phyloP scores from a whole-genome alignment of 352 stramenopile species.

The Plasmopara muralis region DNA sequence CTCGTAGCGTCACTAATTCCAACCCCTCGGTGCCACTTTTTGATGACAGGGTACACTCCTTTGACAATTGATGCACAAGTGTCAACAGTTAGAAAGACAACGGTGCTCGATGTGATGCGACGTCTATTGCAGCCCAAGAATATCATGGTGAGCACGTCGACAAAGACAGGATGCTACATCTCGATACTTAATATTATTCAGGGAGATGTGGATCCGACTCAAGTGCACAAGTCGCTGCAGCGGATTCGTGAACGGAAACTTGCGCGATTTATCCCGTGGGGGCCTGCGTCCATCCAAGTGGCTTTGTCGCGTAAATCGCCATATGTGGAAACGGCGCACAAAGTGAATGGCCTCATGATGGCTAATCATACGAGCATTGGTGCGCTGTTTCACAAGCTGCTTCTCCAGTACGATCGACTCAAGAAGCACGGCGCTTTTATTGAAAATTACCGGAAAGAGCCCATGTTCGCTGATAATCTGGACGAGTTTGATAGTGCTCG shows the following conservation, averaged over 20 bases:
- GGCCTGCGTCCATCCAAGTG: conserved; percentile 98
- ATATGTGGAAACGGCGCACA: conserved; percentile 96
- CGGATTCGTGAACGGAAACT: conserved; percentile 96
- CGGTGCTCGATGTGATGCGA: conserved; percentile 98
- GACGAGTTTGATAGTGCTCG: conserved; percentile 82
- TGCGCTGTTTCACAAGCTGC: conserved; percentile 81
- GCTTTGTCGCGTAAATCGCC: conserved; percentile 96
- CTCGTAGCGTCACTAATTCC: conserved; percentile 97
- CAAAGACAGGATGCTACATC: conserved; percentile 97
- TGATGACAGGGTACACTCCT: conserved; percentile 99
- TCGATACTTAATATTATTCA: conserved; percentile 99
- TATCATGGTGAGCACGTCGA: conserved; percentile 98
- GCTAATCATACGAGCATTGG: conserved; percentile 98
- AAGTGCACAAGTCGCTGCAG: conserved; percentile 98
- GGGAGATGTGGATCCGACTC: conserved; percentile 96
- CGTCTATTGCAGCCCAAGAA: conserved; percentile 95
- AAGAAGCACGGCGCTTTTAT: conserved; percentile 98
- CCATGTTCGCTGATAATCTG: conserved; percentile 92
- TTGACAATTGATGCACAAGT: conserved; percentile 91
- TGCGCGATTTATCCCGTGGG: conserved; percentile 98
- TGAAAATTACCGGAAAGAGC: conserved; percentile 97
- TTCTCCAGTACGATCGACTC: conserved; percentile 97
- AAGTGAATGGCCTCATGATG: conserved; percentile 97
- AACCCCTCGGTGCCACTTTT: conserved; percentile 98
- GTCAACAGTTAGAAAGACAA: conserved; percentile 95